Percentiles rank a stretch among this genome's conserved stretches.
Evolutionary conservation across 139 green algal genomes (phyloP).

Genomic region (Asterochloris erici): DNA sequence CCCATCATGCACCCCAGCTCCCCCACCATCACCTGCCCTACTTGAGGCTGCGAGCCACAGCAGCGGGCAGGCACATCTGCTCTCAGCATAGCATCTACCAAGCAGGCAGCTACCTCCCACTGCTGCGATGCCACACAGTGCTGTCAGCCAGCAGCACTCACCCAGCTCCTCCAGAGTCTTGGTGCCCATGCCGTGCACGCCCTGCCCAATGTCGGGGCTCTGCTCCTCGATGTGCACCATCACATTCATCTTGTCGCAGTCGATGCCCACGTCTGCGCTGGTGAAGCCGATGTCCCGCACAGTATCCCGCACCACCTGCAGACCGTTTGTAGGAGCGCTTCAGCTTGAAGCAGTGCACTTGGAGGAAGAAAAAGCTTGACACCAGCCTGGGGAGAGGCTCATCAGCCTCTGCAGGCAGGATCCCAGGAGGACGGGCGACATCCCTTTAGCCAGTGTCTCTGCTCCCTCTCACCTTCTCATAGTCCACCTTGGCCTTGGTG

Average conservation of each 20-base stretch:
- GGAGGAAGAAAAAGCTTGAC: no score
- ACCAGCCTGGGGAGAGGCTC: no score
- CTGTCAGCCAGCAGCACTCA: neutral
- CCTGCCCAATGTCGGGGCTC: conserved; percentile 97
- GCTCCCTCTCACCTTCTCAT: conserved; percentile 84
- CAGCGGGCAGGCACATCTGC: no score
- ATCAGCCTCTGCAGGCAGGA: no score
- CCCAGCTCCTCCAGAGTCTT: conserved; percentile 98
- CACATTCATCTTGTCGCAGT: conserved; percentile 97
- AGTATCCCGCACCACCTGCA: conserved; percentile 61
- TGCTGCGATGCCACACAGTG: no score
- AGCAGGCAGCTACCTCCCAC: no score
- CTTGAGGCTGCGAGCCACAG: no score
- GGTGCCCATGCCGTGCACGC: conserved; percentile 98
- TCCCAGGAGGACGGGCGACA: conserved; percentile 28
- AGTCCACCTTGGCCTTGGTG: conserved; percentile 98
- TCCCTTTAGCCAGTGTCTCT: conserved; percentile 12
- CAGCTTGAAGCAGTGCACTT: no score
- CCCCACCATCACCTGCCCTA: no score
- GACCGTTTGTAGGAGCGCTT: no score
- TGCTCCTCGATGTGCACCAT: conserved; percentile 99
- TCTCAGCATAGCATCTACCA: no score
- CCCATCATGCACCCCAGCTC: no score
- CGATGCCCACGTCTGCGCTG: conserved; percentile 89
- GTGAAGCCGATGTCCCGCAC: conserved; percentile 92